Percentiles rank a stretch among this genome's conserved stretches.
Conservation (phyloP, 1,284 basidiomycete species). For the Coniferiporia weirii region DNA sequence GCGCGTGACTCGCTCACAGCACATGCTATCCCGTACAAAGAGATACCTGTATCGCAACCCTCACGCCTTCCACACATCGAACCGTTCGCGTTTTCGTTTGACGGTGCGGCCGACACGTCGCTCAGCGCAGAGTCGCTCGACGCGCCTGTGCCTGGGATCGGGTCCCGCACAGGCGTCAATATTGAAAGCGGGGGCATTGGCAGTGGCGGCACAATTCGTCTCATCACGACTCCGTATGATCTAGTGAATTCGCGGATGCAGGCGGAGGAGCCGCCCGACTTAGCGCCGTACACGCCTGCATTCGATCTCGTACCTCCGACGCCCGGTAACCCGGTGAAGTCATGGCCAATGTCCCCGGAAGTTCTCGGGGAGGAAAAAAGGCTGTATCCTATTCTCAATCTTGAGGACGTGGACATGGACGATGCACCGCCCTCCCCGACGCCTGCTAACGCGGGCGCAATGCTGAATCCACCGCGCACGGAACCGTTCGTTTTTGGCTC, state of each 20-base stretch:
- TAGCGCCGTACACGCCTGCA: slow-evolving; percentile 55
- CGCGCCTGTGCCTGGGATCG: slow-evolving; percentile 16
- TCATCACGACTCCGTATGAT: slow-evolving; percentile 9
- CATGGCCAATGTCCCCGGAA: slow-evolving; percentile 35
- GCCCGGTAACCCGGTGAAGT: slow-evolving; percentile 42
- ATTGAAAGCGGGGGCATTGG: background rate
- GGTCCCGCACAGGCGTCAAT: slow-evolving; percentile 8
- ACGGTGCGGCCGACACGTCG: slow-evolving; percentile 25
- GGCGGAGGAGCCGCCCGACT: slow-evolving; percentile 44
- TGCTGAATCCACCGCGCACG: slow-evolving; percentile 17
- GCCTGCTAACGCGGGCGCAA: background rate
- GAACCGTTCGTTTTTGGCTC: slow-evolving; percentile 70
- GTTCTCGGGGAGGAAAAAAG: slow-evolving; percentile 22
- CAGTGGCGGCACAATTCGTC: slow-evolving; percentile 6
- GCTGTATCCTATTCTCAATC: slow-evolving; percentile 49
- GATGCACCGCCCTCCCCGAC: background rate
- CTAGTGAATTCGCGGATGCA: background rate
- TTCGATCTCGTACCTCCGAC: slow-evolving; percentile 63
- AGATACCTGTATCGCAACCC: slow-evolving; percentile 38
- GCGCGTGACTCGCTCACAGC: slow-evolving; percentile 39
- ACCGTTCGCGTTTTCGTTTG: slow-evolving; percentile 44
- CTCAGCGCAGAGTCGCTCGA: slow-evolving; percentile 19
- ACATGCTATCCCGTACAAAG: slow-evolving; percentile 47
- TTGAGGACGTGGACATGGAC: slow-evolving; percentile 30
- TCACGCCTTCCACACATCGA: slow-evolving; percentile 38